Conservation (phyloP, 2,329 filamentous ascomycete genomes). For the Botrytis byssoidea region DNA sequence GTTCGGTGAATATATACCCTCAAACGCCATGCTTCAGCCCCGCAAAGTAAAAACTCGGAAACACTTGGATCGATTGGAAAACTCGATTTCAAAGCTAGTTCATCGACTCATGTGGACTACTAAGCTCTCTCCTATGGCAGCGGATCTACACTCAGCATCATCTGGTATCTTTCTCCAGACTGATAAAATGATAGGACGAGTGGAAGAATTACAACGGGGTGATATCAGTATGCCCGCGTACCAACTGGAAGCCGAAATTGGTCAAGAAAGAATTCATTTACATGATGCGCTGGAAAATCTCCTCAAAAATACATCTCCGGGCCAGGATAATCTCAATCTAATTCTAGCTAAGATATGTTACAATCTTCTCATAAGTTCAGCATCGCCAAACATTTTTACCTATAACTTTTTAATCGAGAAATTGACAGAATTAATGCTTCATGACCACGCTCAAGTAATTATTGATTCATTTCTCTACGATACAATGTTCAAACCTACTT, state of each 20-base stretch:
- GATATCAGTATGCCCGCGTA: conserved; percentile 31
- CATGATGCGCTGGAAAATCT: conserved; percentile 30
- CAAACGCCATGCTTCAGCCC: conserved; percentile 1
- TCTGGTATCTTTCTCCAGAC: conserved; percentile 22
- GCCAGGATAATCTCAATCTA: conserved; percentile 29
- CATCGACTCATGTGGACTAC: conserved; percentile 27
- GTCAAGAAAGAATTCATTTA: conserved; percentile 28
- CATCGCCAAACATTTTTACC: conserved; percentile 64
- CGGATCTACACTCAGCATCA: not conserved
- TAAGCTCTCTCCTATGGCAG: conserved; percentile 17
- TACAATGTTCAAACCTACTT: conserved; percentile 36
- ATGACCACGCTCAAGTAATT: conserved; percentile 52
- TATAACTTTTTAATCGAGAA: conserved; percentile 70
- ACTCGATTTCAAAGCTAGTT: conserved; percentile 31
- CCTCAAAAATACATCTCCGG: conserved; percentile 21
- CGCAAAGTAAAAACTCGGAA: conserved; percentile 29
- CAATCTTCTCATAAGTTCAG: conserved; percentile 62
- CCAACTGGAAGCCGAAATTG: conserved; percentile 19
- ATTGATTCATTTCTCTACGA: conserved; percentile 50
- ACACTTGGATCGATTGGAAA: conserved; percentile 31
- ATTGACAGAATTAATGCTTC: conserved; percentile 54
- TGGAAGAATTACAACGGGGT: conserved; percentile 25
- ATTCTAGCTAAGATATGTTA: conserved; percentile 49
- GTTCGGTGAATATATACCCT: conserved; percentile 6
- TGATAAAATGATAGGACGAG: conserved; percentile 25